Evolutionary conservation across 441 rosid genomes (phyloP).

Genomic region (Populus hybrid): DNA sequence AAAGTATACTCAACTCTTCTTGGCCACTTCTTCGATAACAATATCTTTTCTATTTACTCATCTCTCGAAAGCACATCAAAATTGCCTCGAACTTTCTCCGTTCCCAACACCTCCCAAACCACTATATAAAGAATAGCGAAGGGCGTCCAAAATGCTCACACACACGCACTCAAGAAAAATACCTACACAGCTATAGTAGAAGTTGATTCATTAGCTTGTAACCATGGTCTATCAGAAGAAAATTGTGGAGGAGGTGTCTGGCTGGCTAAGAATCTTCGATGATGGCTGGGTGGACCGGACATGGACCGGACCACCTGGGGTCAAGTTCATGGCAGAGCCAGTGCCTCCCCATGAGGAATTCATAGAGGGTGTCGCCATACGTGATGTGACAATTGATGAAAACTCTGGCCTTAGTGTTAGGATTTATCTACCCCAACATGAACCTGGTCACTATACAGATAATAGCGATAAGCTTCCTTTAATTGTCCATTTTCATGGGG

Average conservation of each 20-base stretch:
- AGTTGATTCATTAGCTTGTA: neutral
- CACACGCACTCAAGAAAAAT: neutral
- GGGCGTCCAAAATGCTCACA: neutral
- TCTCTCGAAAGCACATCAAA: neutral
- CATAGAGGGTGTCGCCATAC: conserved; percentile 43
- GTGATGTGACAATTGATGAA: conserved; percentile 36
- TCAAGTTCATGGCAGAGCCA: conserved; percentile 52
- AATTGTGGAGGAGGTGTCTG: conserved; percentile 51
- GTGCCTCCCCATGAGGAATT: conserved; percentile 52
- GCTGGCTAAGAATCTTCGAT: conserved; percentile 52
- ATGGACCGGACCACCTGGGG: conserved; percentile 60
- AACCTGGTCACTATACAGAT: neutral
- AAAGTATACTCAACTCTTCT: neutral
- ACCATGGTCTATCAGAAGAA: conserved; percentile 27
- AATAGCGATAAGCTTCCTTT: conserved; percentile 35
- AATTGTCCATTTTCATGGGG: conserved; percentile 60
- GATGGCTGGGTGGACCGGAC: conserved; percentile 61
- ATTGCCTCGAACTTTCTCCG: neutral
- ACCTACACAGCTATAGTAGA: neutral
- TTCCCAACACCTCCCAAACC: neutral
- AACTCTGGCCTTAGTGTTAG: conserved; percentile 36
- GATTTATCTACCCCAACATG: conserved; percentile 38
- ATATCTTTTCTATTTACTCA: neutral
- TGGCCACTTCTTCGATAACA: neutral
- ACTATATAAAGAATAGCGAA: neutral